Base-by-base conservation (phyloP, 1,284 basidiomycete genomes). In the Thecaphora frezii region DNA sequence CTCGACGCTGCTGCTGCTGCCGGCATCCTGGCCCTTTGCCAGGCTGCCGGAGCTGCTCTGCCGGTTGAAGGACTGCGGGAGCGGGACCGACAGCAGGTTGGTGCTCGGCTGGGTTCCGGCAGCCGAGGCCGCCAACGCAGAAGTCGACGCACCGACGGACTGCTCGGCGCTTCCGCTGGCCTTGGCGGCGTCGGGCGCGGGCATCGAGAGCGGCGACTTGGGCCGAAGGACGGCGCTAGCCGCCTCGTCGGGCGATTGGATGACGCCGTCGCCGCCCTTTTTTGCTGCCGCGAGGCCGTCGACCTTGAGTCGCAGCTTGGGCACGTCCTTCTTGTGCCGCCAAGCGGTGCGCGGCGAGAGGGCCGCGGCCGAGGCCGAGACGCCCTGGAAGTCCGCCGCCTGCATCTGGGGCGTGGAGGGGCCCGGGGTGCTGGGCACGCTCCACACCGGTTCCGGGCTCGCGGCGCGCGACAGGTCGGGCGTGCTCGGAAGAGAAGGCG, bases 391-490 rank as follows among this genome's bases (percentile, higher is more conserved):
- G 33, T 36, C 33, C 12, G 33, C 33, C 12, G 33, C 33, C 33
- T 36, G 33, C 33, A 36, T 7, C 33, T 36, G 33, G 5, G 33
- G 33, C 33, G 33, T 36, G 12, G 33, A 36, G 10, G 33, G 33
- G 33, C 33, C 33, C 7, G 33, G 33, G 3, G 33, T 36, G 33
- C 33, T 36, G 33, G 33, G 33, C 4, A 36, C 12, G 33, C 33
- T 36, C 33, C 33, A 36, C 16, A 36, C 33, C 33, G 33, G 33
- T 3, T 41, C 44, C 0, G 64, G 64, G 36, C 64, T 66, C 16
- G 59, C 64, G 13, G 58, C 64, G 22, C 64, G 51, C 5, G 64
- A 66, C 2, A 66, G 43, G 24, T 66, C 64, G 8, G 64, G 64
- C 3, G 64, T 66, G 22, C 58, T 54, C 7, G 55, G 58, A 10